Conservation (phyloP, 169 alveolate genomes). For the Theileria equi region DNA sequence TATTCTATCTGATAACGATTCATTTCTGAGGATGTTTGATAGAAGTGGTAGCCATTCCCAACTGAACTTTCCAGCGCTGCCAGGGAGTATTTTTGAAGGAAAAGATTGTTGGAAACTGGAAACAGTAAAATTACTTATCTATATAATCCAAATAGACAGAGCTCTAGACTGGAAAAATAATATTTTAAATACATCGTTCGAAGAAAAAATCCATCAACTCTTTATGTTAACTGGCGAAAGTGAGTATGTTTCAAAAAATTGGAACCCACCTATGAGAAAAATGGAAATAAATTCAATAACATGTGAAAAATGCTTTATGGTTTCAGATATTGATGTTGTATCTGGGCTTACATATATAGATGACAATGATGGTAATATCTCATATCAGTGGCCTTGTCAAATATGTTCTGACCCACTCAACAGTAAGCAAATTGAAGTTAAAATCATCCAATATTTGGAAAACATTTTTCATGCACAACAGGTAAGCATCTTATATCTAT, state of each 20-base stretch:
- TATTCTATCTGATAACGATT: constrained; percentile 61
- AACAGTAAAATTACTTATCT: constrained; percentile 65
- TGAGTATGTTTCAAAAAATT: constrained; percentile 63
- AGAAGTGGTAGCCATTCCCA: constrained; percentile 55
- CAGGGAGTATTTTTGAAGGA: constrained; percentile 60
- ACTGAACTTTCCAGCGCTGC: constrained; percentile 67
- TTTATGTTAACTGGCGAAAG: constrained; percentile 67
- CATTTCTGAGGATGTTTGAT: constrained; percentile 55
- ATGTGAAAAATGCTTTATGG: constrained; percentile 69
- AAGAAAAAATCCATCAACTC: constrained; percentile 68
- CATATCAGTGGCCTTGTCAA: constrained; percentile 36
- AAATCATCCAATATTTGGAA: constrained; percentile 44
- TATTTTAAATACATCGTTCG: constrained; percentile 35
- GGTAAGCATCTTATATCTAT: neutral
- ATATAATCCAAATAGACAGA: constrained; percentile 69
- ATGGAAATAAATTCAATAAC: constrained; percentile 58
- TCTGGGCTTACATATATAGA: constrained; percentile 62
- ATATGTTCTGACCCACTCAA: constrained; percentile 25
- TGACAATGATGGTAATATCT: constrained; percentile 40
- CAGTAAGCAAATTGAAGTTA: constrained; percentile 36
- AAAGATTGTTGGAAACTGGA: constrained; percentile 70
- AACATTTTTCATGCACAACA: constrained; percentile 54
- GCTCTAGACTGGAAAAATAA: constrained; percentile 48
- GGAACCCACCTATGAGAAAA: constrained; percentile 65
- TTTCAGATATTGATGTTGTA: constrained; percentile 67